These are phyloP conservation scores for Hortaea sp. DNA, from an alignment of 2,329 filamentous ascomycete species.

Conservation along the genomic window DNA sequence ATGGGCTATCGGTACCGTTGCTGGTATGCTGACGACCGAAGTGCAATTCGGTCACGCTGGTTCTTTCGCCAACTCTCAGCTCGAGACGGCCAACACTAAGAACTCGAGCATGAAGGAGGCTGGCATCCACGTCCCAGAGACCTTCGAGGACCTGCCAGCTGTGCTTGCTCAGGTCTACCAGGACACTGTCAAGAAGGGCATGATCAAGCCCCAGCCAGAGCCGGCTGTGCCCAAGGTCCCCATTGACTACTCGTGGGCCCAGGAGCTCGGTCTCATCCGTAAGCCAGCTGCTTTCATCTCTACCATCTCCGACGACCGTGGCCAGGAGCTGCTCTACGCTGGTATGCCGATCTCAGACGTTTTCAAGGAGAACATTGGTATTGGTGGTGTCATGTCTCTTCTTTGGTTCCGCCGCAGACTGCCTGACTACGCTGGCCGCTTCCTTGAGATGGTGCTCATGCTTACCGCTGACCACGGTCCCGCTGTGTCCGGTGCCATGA, in stretches of 20 bases:
- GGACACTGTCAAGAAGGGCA: conserved; percentile 73
- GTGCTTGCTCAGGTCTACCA: conserved; percentile 76
- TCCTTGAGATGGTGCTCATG: conserved; percentile 99
- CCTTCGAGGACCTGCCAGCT: conserved; percentile 87
- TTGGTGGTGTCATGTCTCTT: conserved; percentile 98
- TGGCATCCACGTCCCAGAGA: conserved; percentile 87
- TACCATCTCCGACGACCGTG: conserved; percentile 99
- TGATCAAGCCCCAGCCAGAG: conserved; percentile 77
- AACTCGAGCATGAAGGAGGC: conserved; percentile 95
- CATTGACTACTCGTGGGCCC: conserved; percentile 98
- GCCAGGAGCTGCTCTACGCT: conserved; percentile 95
- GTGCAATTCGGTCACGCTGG: conserved; percentile 99
- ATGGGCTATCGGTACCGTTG: conserved; percentile 98
- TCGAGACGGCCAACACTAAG: conserved; percentile 93
- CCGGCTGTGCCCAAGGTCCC: conserved; percentile 96
- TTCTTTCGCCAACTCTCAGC: conserved; percentile 97
- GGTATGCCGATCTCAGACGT: conserved; percentile 99
- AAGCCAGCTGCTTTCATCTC: conserved; percentile 99
- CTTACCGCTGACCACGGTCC: conserved; percentile 98
- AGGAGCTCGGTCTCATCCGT: conserved; percentile 97
- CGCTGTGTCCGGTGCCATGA: conserved; percentile 98
- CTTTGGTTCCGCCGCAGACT: conserved; percentile 99
- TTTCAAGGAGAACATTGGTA: conserved; percentile 97
- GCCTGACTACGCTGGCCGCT: conserved; percentile 92
- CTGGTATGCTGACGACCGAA: conserved; percentile 99